phyloP scores from a whole-genome alignment of 1,284 basidiomycete species.

The Ustilago cynodontis region DNA sequence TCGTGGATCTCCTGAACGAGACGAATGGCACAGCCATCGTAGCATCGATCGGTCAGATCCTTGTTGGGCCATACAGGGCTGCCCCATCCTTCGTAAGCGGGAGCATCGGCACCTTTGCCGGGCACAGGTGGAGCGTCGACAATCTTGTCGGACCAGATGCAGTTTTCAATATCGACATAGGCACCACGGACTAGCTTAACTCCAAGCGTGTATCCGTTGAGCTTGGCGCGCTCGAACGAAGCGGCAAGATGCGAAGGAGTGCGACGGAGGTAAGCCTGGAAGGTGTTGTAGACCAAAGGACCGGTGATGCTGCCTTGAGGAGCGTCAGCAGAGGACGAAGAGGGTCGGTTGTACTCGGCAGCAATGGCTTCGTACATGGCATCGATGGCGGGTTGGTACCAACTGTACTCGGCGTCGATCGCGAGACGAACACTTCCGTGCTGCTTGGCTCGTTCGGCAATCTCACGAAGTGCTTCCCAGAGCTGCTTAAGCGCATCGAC shows the following conservation, averaged over 20 bases:
- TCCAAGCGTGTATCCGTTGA: constrained; percentile 82
- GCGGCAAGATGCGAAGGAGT: constrained; percentile 78
- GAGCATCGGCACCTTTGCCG: constrained; percentile 37
- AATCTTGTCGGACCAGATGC: constrained; percentile 60
- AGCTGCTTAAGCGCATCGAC: constrained; percentile 57
- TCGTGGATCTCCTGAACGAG: constrained; percentile 76
- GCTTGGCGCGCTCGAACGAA: constrained; percentile 79
- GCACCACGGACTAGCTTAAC: constrained; percentile 96
- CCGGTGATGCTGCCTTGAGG: constrained; percentile 42
- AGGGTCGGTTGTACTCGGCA: constrained; percentile 56
- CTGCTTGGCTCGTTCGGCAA: constrained; percentile 50
- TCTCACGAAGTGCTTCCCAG: constrained; percentile 52
- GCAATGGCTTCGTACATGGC: constrained; percentile 64
- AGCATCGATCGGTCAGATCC: constrained; percentile 82
- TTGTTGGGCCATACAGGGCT: constrained; percentile 73
- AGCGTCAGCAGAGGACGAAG: constrained; percentile 5
- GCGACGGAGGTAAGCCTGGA: constrained; percentile 71
- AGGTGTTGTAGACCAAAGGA: constrained; percentile 64
- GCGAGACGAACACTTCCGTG: constrained; percentile 58
- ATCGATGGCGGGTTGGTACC: constrained; percentile 66
- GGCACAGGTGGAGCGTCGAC: constrained; percentile 59
- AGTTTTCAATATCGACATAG: constrained; percentile 83
- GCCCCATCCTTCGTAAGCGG: constrained; percentile 51
- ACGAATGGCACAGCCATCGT: constrained; percentile 77
- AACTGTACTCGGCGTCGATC: constrained; percentile 64